Evolutionary conservation across 441 rosid species (phyloP), one percentile per base, ranked within the genome.

Genomic region (Pelargonium myrrhifolium): DNA sequence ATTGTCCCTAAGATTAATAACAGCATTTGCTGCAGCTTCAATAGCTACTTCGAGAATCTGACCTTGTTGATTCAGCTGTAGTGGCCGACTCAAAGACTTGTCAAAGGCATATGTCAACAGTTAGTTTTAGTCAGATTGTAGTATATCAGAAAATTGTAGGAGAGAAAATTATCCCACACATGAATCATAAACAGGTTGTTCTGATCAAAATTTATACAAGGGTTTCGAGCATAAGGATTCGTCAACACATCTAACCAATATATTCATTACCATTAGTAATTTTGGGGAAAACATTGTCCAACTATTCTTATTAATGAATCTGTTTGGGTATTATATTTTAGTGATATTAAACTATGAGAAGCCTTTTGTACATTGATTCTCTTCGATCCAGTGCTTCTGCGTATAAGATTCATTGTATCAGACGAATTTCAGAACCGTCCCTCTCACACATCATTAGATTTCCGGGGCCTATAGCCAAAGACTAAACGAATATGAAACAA

Each of bases 1-100:
- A 75, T 76, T 77, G 59, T 89, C 98, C 77, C 73, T 86, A 31
- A 92, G 78, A 72, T 73, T 72, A 17, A 86, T 79, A 55, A 88
- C 61, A 58, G 88, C 97, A 74, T 83, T 86, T 51, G 87, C 84
- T 68, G 96, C 98, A 68, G 96, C 96, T 77, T 88, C 89, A 71
- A 94, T 89, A 82, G 96, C 95, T 20, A 77, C 77, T 83, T 94
- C 97, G 65, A 94, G 87, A 71, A 80, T 62, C 49, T 22, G 79
- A 55, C 98, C 98, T 79, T 86, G 88, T 69, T 82, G 81, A 68
- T 72, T 87, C 69, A 89, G 82, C 78, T 87, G 81, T 66, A 65
- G 71, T n/a, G 94, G 97, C 62, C 84, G 92, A 76, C 83, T 72
- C 67, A 79, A 76, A 63, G 89, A 77, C 98, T 94, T 70, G 63